Evolutionary conservation across 2,329 filamentous ascomycete genomes (phyloP).

Genomic region (Arthrinium puccinioides): DNA sequence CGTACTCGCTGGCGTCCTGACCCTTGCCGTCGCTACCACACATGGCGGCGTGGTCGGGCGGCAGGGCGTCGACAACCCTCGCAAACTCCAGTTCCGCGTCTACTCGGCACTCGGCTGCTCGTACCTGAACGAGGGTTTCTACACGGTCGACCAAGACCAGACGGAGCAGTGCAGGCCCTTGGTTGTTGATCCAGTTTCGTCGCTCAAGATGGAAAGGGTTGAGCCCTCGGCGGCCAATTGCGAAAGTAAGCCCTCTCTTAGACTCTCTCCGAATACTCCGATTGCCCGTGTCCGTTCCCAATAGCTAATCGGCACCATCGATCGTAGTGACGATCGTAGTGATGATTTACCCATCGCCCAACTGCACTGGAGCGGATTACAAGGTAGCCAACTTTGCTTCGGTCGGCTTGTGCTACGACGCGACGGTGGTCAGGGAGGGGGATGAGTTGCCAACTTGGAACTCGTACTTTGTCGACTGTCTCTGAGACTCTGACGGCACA

Average conservation of each 20-base stretch:
- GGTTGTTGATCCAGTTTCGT: background rate
- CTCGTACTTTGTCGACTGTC: conserved; percentile 2
- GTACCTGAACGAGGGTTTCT: conserved; percentile 7
- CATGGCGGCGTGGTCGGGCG: conserved; percentile 3
- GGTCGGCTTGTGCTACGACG: conserved; percentile 3
- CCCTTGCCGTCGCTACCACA: background rate
- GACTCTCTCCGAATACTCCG: background rate
- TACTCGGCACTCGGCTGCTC: conserved; percentile 5
- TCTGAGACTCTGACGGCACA: background rate
- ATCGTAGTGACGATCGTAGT: no score
- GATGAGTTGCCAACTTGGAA: conserved; percentile 5
- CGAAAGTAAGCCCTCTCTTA: conserved; percentile 1
- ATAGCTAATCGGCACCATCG: no score
- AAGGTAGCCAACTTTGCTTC: no score
- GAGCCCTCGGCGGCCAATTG: conserved; percentile 1
- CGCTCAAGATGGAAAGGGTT: conserved; percentile 1
- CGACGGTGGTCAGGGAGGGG: background rate
- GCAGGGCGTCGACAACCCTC: conserved; percentile 6
- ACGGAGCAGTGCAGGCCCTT: conserved; percentile 1
- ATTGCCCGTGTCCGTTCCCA: no score
- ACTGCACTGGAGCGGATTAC: no score
- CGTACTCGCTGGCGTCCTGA: background rate
- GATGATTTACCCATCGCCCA: no score
- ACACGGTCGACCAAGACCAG: conserved; percentile 6
- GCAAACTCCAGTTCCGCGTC: conserved; percentile 6